A percentile compares a stretch with the other conserved stretches of the same genome.
These are phyloP conservation scores for Arabidopsis thaliana DNA, from an alignment of 345 rosid genomes.

Conservation along the genomic window TAIR10.1 NC_003075.7:17818001-17818500, in stretches of 20 bases:
- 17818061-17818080: background rate
- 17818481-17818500: constrained; percentile 37
- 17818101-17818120: background rate
- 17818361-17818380: constrained; percentile 30
- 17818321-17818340: constrained; percentile 20
- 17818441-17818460: constrained; percentile 9
- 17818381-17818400: constrained; percentile 38
- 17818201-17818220: background rate
- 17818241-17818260: constrained; percentile 22
- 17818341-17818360: constrained; percentile 37
- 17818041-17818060: background rate
- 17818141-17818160: background rate
- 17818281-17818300: constrained; percentile 26
- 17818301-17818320: constrained; percentile 18
- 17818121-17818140: background rate
- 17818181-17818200: background rate
- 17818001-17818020: background rate
- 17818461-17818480: constrained; percentile 34
- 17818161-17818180: background rate
- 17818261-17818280: constrained; percentile 27
- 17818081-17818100: background rate
- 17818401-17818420: constrained; percentile 42
- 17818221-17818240: background rate
- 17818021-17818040: background rate
- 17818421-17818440: constrained; percentile 10